Base-by-base conservation (phyloP, 805 yeast genomes). In the Blastobotrys muscicola region DNA sequence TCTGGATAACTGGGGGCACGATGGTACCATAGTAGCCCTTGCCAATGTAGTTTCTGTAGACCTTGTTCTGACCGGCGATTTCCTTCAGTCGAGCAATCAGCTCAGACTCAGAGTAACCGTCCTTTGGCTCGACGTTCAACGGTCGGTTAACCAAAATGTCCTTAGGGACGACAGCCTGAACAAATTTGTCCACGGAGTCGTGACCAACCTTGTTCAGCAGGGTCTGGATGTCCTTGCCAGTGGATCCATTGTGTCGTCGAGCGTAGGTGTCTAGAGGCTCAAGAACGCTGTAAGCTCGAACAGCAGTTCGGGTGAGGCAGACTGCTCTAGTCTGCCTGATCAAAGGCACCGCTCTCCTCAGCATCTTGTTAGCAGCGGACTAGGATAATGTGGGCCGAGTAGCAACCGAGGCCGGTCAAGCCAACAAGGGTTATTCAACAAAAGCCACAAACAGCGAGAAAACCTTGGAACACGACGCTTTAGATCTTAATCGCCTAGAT, bases 1-100 rank as follows among this genome's bases (percentile, higher is more conserved):
- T 78, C 68, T 85, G 94, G 53, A 92, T 84, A 31, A 90, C 96
- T 1, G 94, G 82, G 0, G 98, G 98, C 38, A 85, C 69, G 42
- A 75, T 70, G 0, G 97, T 90, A 46, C 94, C 94, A 54, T 85
- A 83, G 65, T 90, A 92, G 34, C 98, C 98, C 61, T 85, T 84
- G 49, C 98, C 98, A 46, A 92, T 90, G 53, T 80, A 81, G 34
- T 89, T 76, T 63, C 76, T 77, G 50, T 75, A 74, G 31, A 82
- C 71, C 55, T 75, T 75, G 69, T 92, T 92, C 60, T 85, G 80
- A 35, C 68, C 59, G 0, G 96, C 96, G 42, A 92, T 68, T 43
- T 70, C 67, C 46, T 74, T 69, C 51, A 90, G 67, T 51, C 84
- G 80, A 1, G 69, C 70, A 33, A 85, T 62, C 81, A 90, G 80